These are phyloP conservation scores for Colletotrichum graminicola DNA, from an alignment of 2,329 filamentous ascomycete species.

Conservation along the genomic window DNA sequence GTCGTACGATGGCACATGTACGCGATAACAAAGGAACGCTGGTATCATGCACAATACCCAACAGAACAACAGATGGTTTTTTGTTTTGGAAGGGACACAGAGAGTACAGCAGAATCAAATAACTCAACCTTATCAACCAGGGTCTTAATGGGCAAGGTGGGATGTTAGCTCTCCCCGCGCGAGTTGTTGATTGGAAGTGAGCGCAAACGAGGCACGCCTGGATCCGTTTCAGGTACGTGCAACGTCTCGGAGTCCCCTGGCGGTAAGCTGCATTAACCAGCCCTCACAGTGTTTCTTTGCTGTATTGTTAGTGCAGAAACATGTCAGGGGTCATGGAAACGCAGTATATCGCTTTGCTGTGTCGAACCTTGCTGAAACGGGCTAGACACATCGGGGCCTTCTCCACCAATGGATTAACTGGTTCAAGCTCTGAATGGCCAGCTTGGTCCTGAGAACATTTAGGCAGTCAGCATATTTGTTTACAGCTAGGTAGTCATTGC, in stretches of 20 bases:
- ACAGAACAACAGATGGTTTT: not conserved
- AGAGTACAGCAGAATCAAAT: not conserved
- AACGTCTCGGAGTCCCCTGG: not conserved
- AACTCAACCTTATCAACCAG: not conserved
- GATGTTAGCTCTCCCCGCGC: not conserved
- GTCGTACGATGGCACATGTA: not conserved
- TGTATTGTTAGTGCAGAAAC: not conserved
- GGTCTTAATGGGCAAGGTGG: not conserved
- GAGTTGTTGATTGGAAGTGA: constrained; percentile 16
- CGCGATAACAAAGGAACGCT: not conserved
- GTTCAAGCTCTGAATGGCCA: not conserved
- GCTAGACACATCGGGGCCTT: not conserved
- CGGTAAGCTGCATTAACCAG: not conserved
- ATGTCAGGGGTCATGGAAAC: not conserved
- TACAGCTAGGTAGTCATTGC: not conserved
- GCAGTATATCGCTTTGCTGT: constrained; percentile 3
- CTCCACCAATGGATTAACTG: not conserved
- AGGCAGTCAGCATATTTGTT: not conserved
- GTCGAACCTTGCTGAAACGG: constrained; percentile 12
- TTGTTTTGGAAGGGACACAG: not conserved
- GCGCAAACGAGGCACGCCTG: constrained; percentile 28
- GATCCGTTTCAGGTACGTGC: constrained; percentile 41
- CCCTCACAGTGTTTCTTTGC: rapidly evolving
- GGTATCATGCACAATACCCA: not conserved
- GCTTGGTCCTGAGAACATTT: not conserved